phyloP scores from a whole-genome alignment of 768 basidiomycete species.

The Serendipita sp. region DNA sequence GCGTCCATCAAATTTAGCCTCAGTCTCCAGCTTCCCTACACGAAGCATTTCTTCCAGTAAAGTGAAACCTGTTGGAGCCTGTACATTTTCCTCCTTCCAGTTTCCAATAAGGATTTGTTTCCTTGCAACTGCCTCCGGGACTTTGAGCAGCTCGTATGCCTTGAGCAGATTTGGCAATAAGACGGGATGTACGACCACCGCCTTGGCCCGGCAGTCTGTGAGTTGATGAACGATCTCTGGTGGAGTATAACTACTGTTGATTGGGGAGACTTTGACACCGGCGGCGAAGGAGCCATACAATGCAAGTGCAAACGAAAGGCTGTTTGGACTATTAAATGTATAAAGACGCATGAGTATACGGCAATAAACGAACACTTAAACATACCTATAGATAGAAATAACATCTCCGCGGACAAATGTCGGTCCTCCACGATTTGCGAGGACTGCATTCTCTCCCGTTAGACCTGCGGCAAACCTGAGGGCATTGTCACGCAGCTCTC shows the following conservation, averaged over 20 bases:
- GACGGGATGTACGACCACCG: slow-evolving; percentile 51
- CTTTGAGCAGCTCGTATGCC: slow-evolving; percentile 37
- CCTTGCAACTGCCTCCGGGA: slow-evolving; percentile 31
- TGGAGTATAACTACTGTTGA: slow-evolving; percentile 55
- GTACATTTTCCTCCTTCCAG: slow-evolving; percentile 23
- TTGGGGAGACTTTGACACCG: slow-evolving; percentile 51
- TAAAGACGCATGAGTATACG: not conserved
- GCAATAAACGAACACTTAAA: not conserved
- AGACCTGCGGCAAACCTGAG: slow-evolving; percentile 47
- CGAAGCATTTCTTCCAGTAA: slow-evolving; percentile 35
- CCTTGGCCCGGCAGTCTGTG: slow-evolving; percentile 42
- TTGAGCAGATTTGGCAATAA: slow-evolving; percentile 37
- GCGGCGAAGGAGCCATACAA: slow-evolving; percentile 39
- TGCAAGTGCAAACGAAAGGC: slow-evolving; percentile 36
- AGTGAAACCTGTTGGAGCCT: slow-evolving; percentile 20
- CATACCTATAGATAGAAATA: slow-evolving; percentile 34
- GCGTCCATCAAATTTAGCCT: slow-evolving; percentile 39
- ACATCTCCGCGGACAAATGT: slow-evolving; percentile 35
- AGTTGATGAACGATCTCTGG: slow-evolving; percentile 61
- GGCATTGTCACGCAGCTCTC: slow-evolving; percentile 33
- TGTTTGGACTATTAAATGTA: slow-evolving; percentile 39
- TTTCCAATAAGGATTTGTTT: slow-evolving; percentile 41
- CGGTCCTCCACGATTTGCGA: slow-evolving; percentile 14
- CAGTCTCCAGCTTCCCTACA: slow-evolving; percentile 31
- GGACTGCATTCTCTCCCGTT: slow-evolving; percentile 16